A percentile compares a stretch with the other conserved stretches of the same genome.
phyloP scores from a whole-genome alignment of 2,329 filamentous ascomycete species.

The Aspergillus brunneoviolaceus region DNA sequence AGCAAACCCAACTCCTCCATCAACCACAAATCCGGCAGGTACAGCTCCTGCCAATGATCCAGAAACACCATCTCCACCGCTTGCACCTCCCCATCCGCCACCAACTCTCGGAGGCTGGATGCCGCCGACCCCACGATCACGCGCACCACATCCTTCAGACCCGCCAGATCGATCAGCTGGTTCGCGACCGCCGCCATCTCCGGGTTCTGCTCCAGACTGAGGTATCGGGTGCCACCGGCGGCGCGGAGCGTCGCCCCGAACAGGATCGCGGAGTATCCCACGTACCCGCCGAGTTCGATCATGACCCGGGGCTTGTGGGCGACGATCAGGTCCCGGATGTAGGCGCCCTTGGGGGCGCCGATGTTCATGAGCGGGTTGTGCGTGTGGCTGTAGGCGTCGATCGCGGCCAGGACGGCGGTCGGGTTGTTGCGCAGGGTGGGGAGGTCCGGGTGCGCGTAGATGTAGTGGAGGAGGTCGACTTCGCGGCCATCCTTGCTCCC shows the following conservation, averaged over 20 bases:
- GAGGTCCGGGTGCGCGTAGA: no score
- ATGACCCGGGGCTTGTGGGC: no score
- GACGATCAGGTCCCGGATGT: no score
- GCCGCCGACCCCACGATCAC: constrained; percentile 70
- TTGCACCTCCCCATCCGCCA: constrained; percentile 52
- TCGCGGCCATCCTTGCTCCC: no score
- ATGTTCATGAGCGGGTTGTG: no score
- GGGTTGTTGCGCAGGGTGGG: no score
- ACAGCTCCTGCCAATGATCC: constrained; percentile 67
- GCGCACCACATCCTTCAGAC: constrained; percentile 66
- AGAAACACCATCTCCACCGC: background rate
- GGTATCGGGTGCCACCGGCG: constrained; percentile 60
- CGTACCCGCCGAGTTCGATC: background rate
- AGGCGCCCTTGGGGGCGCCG: no score
- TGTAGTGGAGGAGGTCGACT: no score
- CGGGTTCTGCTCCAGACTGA: constrained; percentile 70
- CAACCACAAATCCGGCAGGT: constrained; percentile 71
- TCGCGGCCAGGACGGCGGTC: no score
- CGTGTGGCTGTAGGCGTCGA: no score
- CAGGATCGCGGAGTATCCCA: constrained; percentile 74
- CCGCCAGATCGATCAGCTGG: constrained; percentile 69
- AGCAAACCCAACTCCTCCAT: constrained; percentile 70
- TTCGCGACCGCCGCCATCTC: constrained; percentile 70
- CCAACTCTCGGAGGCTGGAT: constrained; percentile 61
- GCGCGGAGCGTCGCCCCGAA: constrained; percentile 65